Evolutionary conservation across 768 basidiomycete genomes (phyloP).

Genomic region (Lactarius vividus): DNA sequence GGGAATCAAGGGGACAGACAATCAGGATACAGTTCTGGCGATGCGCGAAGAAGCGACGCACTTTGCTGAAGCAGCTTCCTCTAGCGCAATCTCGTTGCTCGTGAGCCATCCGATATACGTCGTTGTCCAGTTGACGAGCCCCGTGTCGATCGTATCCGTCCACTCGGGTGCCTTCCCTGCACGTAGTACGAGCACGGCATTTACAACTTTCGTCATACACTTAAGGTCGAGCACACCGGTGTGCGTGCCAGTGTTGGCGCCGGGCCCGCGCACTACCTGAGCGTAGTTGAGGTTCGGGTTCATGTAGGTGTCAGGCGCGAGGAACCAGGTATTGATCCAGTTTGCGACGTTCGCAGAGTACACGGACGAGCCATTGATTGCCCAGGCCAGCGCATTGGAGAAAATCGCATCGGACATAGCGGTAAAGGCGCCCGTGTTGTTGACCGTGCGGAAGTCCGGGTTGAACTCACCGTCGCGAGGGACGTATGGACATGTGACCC

Average conservation of each 20-base stretch:
- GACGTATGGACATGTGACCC: conserved; percentile 33
- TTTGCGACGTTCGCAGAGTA: conserved; percentile 31
- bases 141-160: conserved; percentile 31
- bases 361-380: conserved; percentile 30
- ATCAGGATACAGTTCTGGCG: background rate
- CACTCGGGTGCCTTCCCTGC: conserved; percentile 30
- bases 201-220: conserved; percentile 34
- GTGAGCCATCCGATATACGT: conserved; percentile 35
- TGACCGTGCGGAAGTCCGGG: conserved; percentile 34
- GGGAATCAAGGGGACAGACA: too few species aligned
- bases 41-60: conserved; percentile 18
- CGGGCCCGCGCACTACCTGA: conserved; percentile 27
- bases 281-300: conserved; percentile 33
- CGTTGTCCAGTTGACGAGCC: conserved; percentile 32
- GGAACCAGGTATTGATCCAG: conserved; percentile 36
- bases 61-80: conserved; percentile 31
- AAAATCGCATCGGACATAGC: conserved; percentile 35
- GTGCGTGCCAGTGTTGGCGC: background rate
- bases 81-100: conserved; percentile 28
- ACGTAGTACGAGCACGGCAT: conserved; percentile 33
- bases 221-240: conserved; percentile 30
- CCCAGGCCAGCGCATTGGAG: conserved; percentile 36
- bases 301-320: conserved; percentile 34
- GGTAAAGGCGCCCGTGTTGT: conserved; percentile 33
- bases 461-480: conserved; percentile 35